These are phyloP conservation scores for Pseudocercospora crystallina DNA, from an alignment of 2,329 filamentous ascomycete species.

Conservation along the genomic window DNA sequence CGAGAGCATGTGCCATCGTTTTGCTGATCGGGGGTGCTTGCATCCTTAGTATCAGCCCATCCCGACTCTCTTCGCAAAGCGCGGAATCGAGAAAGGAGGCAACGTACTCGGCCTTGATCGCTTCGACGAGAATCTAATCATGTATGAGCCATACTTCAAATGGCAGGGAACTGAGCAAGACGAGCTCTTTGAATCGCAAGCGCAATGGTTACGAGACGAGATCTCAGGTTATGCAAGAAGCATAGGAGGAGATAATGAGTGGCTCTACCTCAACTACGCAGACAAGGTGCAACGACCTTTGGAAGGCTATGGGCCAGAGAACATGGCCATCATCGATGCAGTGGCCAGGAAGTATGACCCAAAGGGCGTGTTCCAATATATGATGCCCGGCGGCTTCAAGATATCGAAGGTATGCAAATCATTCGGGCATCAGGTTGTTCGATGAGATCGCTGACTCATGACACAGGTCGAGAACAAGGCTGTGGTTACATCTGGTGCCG, in stretches of 20 bases:
- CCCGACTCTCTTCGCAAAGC: slow-evolving; percentile 34
- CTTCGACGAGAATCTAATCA: slow-evolving; percentile 26
- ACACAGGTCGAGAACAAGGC: too few relatives aligned
- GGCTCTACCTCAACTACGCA: slow-evolving; percentile 22
- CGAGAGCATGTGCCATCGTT: too few relatives aligned
- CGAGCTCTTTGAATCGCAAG: slow-evolving; percentile 15
- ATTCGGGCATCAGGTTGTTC: not conserved
- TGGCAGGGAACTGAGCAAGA: slow-evolving; percentile 13
- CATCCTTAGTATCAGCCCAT: slow-evolving; percentile 14
- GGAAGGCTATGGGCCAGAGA: slow-evolving; percentile 18
- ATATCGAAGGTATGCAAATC: slow-evolving; percentile 14
- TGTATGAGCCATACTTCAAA: slow-evolving; percentile 19
- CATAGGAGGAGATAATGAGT: slow-evolving; percentile 13
- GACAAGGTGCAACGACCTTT: slow-evolving; percentile 16
- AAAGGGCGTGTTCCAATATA: slow-evolving; percentile 15
- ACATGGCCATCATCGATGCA: slow-evolving; percentile 17
- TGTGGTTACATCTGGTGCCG: too few relatives aligned
- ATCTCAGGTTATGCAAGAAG: slow-evolving; percentile 9
- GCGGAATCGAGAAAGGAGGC: slow-evolving; percentile 29
- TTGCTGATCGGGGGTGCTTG: too few relatives aligned
- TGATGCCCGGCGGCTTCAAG: slow-evolving; percentile 24
- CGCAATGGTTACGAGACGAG: slow-evolving; percentile 16
- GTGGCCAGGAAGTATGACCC: slow-evolving; percentile 18
- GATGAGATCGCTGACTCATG: too few relatives aligned
- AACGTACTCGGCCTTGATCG: slow-evolving; percentile 41